Percentiles rank a stretch among this genome's conserved stretches.
Conservation (phyloP, 306 rosid genomes). For the Nissolia schottii region DNA sequence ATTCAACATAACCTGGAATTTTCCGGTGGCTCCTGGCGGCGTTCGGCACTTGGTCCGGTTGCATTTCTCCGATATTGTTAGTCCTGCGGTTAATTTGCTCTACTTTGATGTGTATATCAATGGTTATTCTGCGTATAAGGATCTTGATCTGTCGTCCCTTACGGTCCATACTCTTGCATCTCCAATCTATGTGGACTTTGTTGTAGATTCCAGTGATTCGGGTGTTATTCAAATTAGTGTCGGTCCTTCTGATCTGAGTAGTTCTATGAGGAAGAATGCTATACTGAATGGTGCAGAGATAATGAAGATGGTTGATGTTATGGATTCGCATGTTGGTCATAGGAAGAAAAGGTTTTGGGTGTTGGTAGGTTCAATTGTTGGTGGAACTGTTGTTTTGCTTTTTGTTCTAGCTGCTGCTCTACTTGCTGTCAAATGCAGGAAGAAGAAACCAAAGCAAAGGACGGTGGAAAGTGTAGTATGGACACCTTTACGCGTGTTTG, state of each 20-base stretch:
- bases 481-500: conserved; percentile 67
- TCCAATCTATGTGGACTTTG: conserved; percentile 68
- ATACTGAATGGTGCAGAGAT: conserved; percentile 92
- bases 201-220: conserved; percentile 56
- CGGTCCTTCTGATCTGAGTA: conserved; percentile 73
- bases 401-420: conserved; percentile 36
- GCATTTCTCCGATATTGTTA: conserved; percentile 86
- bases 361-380: conserved; percentile 55
- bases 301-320: conserved; percentile 54
- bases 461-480: conserved; percentile 61
- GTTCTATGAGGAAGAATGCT: conserved; percentile 52
- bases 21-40: conserved; percentile 39
- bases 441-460: conserved; percentile 47
- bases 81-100: conserved; percentile 48
- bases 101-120: conserved; percentile 77
- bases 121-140: conserved; percentile 56
- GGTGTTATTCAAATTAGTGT: conserved; percentile 59
- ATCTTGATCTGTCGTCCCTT: conserved; percentile 64
- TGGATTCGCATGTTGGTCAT: background rate
- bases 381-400: conserved; percentile 53
- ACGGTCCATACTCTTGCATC: conserved; percentile 52
- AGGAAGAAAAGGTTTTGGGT: conserved; percentile 43
- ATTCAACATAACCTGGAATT: conserved; percentile 77
- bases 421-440: conserved; percentile 40
- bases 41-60: conserved; percentile 59